These are phyloP conservation scores for Panicum hallii DNA, from an alignment of 202 grass and related monocot species.

Conservation along the genomic window DNA sequence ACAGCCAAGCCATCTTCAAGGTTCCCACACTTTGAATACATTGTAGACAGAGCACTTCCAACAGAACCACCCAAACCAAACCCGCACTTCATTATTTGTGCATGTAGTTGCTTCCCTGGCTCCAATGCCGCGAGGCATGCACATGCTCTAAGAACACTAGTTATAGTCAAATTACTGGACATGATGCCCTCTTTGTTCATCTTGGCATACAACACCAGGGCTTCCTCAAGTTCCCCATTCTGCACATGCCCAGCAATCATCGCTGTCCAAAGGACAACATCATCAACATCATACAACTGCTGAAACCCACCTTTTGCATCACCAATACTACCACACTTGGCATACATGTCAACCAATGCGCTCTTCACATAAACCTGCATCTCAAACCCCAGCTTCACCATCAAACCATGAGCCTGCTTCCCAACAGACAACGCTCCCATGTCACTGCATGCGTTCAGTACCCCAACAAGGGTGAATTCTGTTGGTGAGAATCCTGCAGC, in stretches of 20 bases:
- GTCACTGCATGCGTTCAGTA: slow-evolving; percentile 72
- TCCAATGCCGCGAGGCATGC: slow-evolving; percentile 66
- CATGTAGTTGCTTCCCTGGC: slow-evolving; percentile 75
- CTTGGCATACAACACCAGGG: slow-evolving; percentile 60
- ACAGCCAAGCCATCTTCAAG: slow-evolving; percentile 67
- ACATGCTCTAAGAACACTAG: slow-evolving; percentile 70
- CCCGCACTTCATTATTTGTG: slow-evolving; percentile 64
- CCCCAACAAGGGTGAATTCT: slow-evolving; percentile 80
- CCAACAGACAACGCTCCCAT: slow-evolving; percentile 50
- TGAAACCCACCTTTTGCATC: slow-evolving; percentile 76
- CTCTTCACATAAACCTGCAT: slow-evolving; percentile 79
- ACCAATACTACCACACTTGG: slow-evolving; percentile 63
- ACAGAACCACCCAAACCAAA: slow-evolving; percentile 63
- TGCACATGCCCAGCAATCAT: slow-evolving; percentile 80
- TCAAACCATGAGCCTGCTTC: slow-evolving; percentile 70
- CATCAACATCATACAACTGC: slow-evolving; percentile 58
- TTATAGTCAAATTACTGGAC: slow-evolving; percentile 64
- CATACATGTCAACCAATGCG: slow-evolving; percentile 78
- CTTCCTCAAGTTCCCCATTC: slow-evolving; percentile 80
- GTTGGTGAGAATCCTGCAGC: slow-evolving; percentile 61
- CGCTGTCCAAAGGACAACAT: slow-evolving; percentile 72
- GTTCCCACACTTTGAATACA: slow-evolving; percentile 86
- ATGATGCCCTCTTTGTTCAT: slow-evolving; percentile 69
- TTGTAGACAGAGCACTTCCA: slow-evolving; percentile 78
- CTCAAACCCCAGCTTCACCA: slow-evolving; percentile 73